Evolutionary conservation across 2,329 filamentous ascomycete genomes (phyloP).

Genomic region (Epichloe gansuensis): DNA sequence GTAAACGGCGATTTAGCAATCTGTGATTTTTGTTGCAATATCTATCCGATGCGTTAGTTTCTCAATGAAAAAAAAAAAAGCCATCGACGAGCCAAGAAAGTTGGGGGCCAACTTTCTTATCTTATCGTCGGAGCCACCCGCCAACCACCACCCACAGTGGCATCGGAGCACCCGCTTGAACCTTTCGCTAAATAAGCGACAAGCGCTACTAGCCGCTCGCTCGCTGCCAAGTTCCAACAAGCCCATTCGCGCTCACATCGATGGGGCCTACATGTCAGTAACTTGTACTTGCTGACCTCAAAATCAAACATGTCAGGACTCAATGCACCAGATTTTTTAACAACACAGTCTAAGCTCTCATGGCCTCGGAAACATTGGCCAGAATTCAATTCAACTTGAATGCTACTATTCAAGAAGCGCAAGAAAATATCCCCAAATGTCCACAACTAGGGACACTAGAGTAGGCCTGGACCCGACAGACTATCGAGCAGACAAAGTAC

Average conservation of each 20-base stretch:
- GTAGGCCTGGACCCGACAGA: too few species aligned
- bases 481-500: too few species aligned
- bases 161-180: too few species aligned
- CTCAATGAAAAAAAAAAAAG: too few species aligned
- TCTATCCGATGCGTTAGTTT: too few species aligned
- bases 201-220: background rate
- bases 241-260: background rate
- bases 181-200: background rate
- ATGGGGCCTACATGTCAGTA: background rate
- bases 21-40: too few species aligned
- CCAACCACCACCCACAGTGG: background rate
- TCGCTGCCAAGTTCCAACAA: background rate
- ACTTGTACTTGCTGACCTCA: background rate
- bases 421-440: background rate
- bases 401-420: too few species aligned
- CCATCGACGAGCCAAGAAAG: background rate
- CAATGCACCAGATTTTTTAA: background rate
- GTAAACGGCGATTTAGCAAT: background rate
- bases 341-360: background rate
- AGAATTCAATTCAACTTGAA: too few species aligned
- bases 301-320: background rate
- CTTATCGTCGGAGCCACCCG: constrained; percentile 12
- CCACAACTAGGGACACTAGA: background rate
- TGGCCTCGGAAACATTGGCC: background rate
- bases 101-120: constrained; percentile 8